These are phyloP conservation scores for Candida methanosorbosa DNA, from an alignment of 805 yeast genomes.

Conservation along the genomic window DNA sequence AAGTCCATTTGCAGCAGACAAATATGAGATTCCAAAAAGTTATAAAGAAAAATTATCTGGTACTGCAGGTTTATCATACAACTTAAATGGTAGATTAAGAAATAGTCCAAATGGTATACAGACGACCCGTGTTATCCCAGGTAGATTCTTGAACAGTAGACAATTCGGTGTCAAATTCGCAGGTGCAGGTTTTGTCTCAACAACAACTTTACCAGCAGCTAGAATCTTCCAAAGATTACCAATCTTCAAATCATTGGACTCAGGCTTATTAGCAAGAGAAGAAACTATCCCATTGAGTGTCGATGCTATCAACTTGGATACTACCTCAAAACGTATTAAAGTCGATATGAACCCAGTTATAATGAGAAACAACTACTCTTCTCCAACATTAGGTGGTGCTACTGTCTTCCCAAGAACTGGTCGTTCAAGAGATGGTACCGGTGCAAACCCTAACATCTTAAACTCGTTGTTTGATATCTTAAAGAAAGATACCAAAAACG, in stretches of 20 bases:
- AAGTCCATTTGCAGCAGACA: neutral
- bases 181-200: conserved; percentile 40
- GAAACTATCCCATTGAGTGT: neutral
- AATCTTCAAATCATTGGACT: neutral
- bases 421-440: too few species aligned
- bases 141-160: conserved; percentile 47
- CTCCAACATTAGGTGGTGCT: neutral
- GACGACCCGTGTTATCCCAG: conserved; percentile 48
- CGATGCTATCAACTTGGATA: neutral
- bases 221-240: neutral
- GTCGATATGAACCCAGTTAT: neutral
- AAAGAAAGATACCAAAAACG: too few species aligned
- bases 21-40: conserved; percentile 9
- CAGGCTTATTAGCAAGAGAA: neutral
- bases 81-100: conserved; percentile 55
- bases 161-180: conserved; percentile 38
- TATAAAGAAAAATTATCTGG: conserved; percentile 33
- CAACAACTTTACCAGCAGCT: conserved; percentile 5
- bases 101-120: conserved; percentile 67
- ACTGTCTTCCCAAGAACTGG: neutral
- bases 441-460: too few species aligned
- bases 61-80: conserved; percentile 70
- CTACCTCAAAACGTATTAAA: neutral
- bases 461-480: too few species aligned
- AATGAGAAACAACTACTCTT: neutral